These are phyloP conservation scores for Fonsecaea erecta DNA, from an alignment of 2,329 filamentous ascomycete species.

Conservation along the genomic window DNA sequence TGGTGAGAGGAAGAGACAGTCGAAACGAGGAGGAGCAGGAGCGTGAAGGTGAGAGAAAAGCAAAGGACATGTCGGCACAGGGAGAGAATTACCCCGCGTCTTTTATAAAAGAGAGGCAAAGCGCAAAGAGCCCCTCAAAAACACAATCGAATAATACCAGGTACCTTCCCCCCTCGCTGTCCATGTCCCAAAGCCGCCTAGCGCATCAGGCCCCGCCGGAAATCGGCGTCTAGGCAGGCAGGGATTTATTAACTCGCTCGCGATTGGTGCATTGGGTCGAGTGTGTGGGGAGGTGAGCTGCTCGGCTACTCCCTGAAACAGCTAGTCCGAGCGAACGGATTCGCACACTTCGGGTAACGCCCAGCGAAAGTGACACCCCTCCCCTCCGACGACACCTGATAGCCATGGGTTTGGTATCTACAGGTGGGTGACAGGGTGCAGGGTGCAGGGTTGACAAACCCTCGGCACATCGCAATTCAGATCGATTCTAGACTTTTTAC, in stretches of 20 bases:
- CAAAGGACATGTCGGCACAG: background rate
- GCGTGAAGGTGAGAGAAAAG: slow-evolving; percentile 9
- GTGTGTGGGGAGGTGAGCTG: background rate
- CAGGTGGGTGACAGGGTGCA: no score
- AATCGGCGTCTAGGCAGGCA: slow-evolving; percentile 15
- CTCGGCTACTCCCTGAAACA: background rate
- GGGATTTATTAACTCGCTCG: slow-evolving; percentile 1
- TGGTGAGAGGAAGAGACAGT: slow-evolving; percentile 2
- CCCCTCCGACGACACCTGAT: background rate
- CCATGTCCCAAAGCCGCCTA: background rate
- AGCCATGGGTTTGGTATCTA: background rate
- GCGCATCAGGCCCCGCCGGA: slow-evolving; percentile 14
- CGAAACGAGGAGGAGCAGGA: background rate
- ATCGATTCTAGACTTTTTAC: slow-evolving; percentile 3
- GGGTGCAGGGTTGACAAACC: background rate
- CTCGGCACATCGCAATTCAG: background rate
- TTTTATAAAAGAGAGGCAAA: slow-evolving; percentile 12
- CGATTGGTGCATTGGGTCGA: background rate
- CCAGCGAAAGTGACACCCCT: background rate
- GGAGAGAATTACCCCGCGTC: slow-evolving; percentile 15
- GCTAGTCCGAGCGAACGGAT: slow-evolving; percentile 10
- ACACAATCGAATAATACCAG: slow-evolving; percentile 7
- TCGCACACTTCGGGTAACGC: slow-evolving; percentile 5
- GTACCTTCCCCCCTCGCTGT: slow-evolving; percentile 8
- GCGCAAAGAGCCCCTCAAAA: slow-evolving; percentile 13